Conservation (phyloP, 768 basidiomycete species). For the Gloeopeniophorella convolvens region DNA sequence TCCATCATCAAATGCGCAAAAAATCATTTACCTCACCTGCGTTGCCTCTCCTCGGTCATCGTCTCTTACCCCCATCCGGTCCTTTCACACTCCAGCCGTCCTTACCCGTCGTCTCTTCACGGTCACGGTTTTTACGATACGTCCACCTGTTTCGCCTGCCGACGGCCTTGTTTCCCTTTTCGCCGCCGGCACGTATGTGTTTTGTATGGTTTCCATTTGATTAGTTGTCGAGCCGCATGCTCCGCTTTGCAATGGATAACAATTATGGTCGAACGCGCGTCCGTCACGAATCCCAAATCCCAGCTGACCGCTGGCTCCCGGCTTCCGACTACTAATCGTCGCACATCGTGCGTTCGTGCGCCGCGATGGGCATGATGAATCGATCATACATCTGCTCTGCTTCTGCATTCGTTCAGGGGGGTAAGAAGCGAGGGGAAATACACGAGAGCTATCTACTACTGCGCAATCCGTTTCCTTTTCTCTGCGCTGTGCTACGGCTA, state of each 20-base stretch:
- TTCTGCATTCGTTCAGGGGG: too few relatives aligned
- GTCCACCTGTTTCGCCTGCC: not conserved
- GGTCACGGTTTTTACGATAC: slow-evolving; percentile 14
- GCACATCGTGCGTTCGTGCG: too few relatives aligned
- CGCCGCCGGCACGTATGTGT: slow-evolving; percentile 6
- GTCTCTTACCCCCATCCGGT: slow-evolving; percentile 11
- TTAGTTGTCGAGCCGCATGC: slow-evolving; percentile 2
- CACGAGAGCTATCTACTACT: too few relatives aligned
- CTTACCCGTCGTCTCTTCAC: slow-evolving; percentile 14
- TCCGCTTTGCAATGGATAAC: slow-evolving; percentile 13
- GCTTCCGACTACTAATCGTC: too few relatives aligned
- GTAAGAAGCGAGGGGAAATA: too few relatives aligned
- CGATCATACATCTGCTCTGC: too few relatives aligned
- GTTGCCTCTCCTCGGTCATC: not conserved
- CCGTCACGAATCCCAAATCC: too few relatives aligned
- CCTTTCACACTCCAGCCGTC: slow-evolving; percentile 20
- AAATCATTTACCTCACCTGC: slow-evolving; percentile 5
- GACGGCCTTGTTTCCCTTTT: not conserved
- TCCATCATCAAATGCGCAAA: slow-evolving; percentile 2
- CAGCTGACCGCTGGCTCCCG: too few relatives aligned
- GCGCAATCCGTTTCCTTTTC: not conserved
- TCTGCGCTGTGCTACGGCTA: slow-evolving; percentile 26
- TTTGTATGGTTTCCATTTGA: slow-evolving; percentile 11
- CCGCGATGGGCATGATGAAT: too few relatives aligned
- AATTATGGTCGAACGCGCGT: slow-evolving; percentile 18